Evolutionary conservation across 352 stramenopile species (phyloP).

Genomic region (Phytopythium delawarense): DNA sequence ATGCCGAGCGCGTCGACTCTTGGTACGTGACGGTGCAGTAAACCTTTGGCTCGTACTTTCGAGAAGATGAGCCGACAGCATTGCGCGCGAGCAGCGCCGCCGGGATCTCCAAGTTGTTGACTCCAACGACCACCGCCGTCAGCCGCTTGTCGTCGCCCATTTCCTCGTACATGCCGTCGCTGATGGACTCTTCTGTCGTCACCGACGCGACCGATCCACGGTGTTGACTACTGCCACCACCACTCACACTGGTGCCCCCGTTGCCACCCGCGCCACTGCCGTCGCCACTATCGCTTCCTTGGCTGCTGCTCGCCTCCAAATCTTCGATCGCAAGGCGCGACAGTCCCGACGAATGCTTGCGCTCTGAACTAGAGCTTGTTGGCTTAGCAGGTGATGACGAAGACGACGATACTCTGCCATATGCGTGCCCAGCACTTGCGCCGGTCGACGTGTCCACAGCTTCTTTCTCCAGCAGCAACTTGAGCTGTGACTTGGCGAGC

Average conservation of each 20-base stretch:
- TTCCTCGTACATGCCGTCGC: slow-evolving; percentile 58
- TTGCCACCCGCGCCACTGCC: not conserved
- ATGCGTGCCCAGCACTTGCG: slow-evolving; percentile 23
- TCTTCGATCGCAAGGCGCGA: slow-evolving; percentile 17
- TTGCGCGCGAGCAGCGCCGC: slow-evolving; percentile 29
- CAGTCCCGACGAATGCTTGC: slow-evolving; percentile 27
- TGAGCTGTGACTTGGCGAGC: slow-evolving; percentile 65
- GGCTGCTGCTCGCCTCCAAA: slow-evolving; percentile 10
- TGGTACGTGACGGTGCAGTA: slow-evolving; percentile 83
- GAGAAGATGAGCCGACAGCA: slow-evolving; percentile 27
- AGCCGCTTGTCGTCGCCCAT: slow-evolving; percentile 64
- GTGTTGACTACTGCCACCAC: slow-evolving; percentile 17
- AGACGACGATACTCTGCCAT: slow-evolving; percentile 14
- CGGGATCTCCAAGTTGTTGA: slow-evolving; percentile 66
- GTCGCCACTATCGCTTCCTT: slow-evolving; percentile 5
- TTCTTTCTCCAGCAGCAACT: slow-evolving; percentile 61
- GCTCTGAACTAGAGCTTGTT: slow-evolving; percentile 4
- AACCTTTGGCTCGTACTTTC: slow-evolving; percentile 50
- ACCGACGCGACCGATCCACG: slow-evolving; percentile 38
- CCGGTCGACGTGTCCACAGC: slow-evolving; percentile 67
- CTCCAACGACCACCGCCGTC: slow-evolving; percentile 67
- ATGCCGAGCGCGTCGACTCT: slow-evolving; percentile 68
- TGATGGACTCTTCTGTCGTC: slow-evolving; percentile 62
- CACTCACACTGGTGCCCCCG: slow-evolving; percentile 8
- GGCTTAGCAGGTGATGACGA: not conserved